Evolutionary conservation across 148 eudicot species (phyloP), one percentile per base, ranked within the genome.

Genomic region (Arbutus unedo): DNA sequence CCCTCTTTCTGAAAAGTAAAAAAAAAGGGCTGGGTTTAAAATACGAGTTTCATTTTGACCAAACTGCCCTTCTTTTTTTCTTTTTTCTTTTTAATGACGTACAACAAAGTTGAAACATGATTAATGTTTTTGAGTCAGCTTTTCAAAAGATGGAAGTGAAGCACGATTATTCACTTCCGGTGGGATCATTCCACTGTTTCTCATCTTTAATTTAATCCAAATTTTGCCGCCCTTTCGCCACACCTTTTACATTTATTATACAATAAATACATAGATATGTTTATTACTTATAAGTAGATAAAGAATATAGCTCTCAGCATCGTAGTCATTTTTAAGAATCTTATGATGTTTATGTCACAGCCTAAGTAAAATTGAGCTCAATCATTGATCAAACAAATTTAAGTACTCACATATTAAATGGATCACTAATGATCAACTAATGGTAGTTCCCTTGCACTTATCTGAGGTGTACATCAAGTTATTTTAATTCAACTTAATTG

Each of bases 41-140:
- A 78, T 45, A 78, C 21, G 84, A 21, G 80, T 74, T 82, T 73
- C 9, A 73, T 9, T 72, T 72, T 74, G 41, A 73, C 85, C 50
- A 80, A 79, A 80, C 41, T 57, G 21, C 71, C 74, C 77, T 45
- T 51, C 1, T 31, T 31, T 31, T 31, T 31, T 1, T 31, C 1
- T 31, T 31, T 1, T 31, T 31, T 31, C 1, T 31, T 8, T 19
- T 68, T 70, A 5, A 18, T 59, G 73, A 74, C 72, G 31, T 31
- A 31, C 38, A 64, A 47, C 79, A 60, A 74, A 75, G 74, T 48
- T 48, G 50, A 60, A 82, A 82, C 84, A 75, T 60, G 79, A 82
- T 75, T 59, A 82, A 50, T 74, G 80, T 75, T 75, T 60, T 18
- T 47, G 72, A 75, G 70, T 62, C 78, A 62, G 84, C 84, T 74